Evolutionary conservation across 2,329 filamentous ascomycete species (phyloP), one percentile per base, ranked within the genome.

Genomic region (Huntiella moniliformis): DNA sequence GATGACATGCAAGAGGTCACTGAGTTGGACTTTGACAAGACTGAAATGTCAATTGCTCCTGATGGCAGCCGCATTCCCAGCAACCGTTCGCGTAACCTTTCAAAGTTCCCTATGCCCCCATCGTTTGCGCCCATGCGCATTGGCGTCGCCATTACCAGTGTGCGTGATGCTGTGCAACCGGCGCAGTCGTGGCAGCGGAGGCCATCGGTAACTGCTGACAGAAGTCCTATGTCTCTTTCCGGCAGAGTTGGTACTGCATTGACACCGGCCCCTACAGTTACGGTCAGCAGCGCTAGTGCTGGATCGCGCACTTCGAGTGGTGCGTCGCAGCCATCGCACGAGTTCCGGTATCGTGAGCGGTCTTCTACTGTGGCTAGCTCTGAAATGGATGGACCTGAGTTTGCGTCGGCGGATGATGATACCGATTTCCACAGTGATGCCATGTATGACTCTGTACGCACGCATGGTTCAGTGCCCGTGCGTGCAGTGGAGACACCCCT

Each of bases 371-470:
- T 79, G 52, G 73, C 75, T 51, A 78, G 77, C 50, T 84, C 78
- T 22, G 82, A 86, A 54, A 71, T 73, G 55, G 79, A 84, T 50
- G 65, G 65, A 51, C 72, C 74, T 53, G 74, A 71, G 40, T 71
- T 77, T 53, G 66, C 63, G n/a, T 83, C 75, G 8, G 73, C 72
- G 16, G 81, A 85, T 48, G 82, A 85, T 46, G 82, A 85, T 54
- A 77, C 75, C n/a, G 81, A 85, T 57, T 75, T 79, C 55, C 79
- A 77, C 61, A 85, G 80, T 58, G 82, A 87, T 54, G 82, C 76
- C 13, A 68, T 81, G 47, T 86, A 77, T 59, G 82, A 87, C 63
- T 86, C 82, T 28, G 62, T 85, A 53, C 77, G 79, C 45, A 86
- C 82, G 12, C 68, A 72, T 50, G 77, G 72, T 35, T 84, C 80